Conservation (phyloP, 2,329 filamentous ascomycete species). For the Diaporthe humulicola region DNA sequence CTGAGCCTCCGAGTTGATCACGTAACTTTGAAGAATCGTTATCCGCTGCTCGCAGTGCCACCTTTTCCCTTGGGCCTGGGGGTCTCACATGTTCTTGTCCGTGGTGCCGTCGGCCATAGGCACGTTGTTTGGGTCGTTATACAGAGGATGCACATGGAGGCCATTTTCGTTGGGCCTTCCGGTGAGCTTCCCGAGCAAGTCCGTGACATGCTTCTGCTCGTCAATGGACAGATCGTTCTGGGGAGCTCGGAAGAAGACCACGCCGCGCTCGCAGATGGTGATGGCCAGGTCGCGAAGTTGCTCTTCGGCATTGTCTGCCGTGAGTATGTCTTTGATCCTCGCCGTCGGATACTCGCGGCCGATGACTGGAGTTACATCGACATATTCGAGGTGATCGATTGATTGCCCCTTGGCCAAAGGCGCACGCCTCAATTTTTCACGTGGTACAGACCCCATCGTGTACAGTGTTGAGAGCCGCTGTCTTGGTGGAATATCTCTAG, state of each 20-base stretch:
- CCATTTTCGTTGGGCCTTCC: conserved; percentile 49
- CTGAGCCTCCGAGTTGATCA: conserved; percentile 51
- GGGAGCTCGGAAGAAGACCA: conserved; percentile 49
- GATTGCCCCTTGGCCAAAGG: background rate
- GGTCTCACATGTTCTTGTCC: conserved; percentile 52
- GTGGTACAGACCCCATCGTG: background rate
- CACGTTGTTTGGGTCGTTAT: conserved; percentile 53
- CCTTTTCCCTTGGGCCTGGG: background rate
- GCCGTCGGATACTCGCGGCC: conserved; percentile 49
- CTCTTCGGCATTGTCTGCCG: conserved; percentile 47
- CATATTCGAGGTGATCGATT: conserved; percentile 48
- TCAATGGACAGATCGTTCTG: conserved; percentile 50
- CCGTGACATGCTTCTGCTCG: conserved; percentile 50
- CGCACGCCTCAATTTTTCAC: background rate
- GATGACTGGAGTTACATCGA: conserved; percentile 50
- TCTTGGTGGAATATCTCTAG: background rate
- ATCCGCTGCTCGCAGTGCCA: conserved; percentile 10
- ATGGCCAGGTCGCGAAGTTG: conserved; percentile 51
- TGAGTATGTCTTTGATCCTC: conserved; percentile 44
- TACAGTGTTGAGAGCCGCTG: background rate
- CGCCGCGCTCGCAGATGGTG: conserved; percentile 51
- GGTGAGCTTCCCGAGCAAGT: conserved; percentile 49
- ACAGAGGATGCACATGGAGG: conserved; percentile 50
- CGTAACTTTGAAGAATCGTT: conserved; percentile 46
- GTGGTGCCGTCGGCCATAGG: conserved; percentile 52